Evolutionary conservation across 306 rosid species (phyloP), one percentile per base, ranked within the genome.

Genomic region (Purshia tridentata): DNA sequence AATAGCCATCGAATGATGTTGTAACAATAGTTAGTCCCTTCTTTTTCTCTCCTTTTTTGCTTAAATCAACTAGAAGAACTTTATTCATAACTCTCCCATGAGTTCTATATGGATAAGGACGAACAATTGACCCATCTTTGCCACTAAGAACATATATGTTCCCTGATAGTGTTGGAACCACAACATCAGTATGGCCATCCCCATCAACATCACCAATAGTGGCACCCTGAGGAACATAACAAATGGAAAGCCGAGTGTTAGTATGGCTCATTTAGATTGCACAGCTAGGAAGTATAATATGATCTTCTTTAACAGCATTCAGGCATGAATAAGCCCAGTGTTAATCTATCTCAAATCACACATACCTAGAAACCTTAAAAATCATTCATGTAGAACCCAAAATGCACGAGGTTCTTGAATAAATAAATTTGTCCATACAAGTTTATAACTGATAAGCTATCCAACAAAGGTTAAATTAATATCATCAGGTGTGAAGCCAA

Each of bases 11-110:
- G 54, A 95, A 95, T 10, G 99, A 95, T 50, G 98, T 78, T 40
- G 99, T 91, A 68, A 87, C 97, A 77, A 95, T 83, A 77, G 98
- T 88, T 61, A 95, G 91, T 7, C 99, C 99, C 84, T 86, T 88
- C 76, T 78, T 83, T 75, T 91, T 91, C 83, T 90, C 92, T 71
- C 88, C 91, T 18, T 69, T 91, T 72, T 86, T 91, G 75, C 73
- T 90, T 72, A 95, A 80, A 82, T 91, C 98, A 68, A 91, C 89
- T n/a, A 91, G 89, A 75, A 95, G 96, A 84, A 91, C 89, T 83
- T 90, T 91, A 84, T 84, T 95, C 99, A 91, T 91, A 73, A 95
- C 90, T 83, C 90, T 88, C 74, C 99, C 98, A 72, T 95, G 97
- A 65, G 98, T 95, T 88, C 83, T 85, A 70, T 83, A 95, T 4